Percentiles rank a stretch among this genome's conserved stretches.
Evolutionary conservation across 2,329 filamentous ascomycete genomes (phyloP).

Genomic region (Botrytis aclada): DNA sequence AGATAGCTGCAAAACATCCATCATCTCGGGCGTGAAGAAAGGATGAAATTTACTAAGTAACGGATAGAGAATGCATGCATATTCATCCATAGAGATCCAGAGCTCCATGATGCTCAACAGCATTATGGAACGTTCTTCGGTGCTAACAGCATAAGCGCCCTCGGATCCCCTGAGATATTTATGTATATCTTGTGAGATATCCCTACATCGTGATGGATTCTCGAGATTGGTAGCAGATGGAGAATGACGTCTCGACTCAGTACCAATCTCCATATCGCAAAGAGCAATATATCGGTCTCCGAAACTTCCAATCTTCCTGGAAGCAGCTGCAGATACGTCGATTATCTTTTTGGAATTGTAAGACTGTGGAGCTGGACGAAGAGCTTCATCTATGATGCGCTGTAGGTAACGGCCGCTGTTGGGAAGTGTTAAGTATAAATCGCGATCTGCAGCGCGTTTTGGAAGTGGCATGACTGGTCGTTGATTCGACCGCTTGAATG

Average conservation of each 20-base stretch:
- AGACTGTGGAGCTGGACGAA: not conserved
- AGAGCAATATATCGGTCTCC: conserved; percentile 31
- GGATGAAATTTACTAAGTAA: conserved; percentile 52
- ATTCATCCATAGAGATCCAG: conserved; percentile 56
- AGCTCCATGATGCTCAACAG: conserved; percentile 55
- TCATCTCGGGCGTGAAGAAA: conserved; percentile 45
- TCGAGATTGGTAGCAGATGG: not conserved
- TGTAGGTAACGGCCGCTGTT: conserved; percentile 42
- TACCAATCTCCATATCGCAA: conserved; percentile 26
- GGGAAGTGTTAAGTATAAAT: conserved; percentile 41
- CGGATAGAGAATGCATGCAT: conserved; percentile 42
- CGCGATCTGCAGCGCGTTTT: conserved; percentile 35
- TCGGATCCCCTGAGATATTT: conserved; percentile 39
- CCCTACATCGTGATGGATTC: conserved; percentile 31
- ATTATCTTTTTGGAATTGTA: not conserved
- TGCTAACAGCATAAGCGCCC: conserved; percentile 43
- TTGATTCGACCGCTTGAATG: conserved; percentile 40
- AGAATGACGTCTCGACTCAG: conserved; percentile 17
- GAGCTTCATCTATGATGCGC: conserved; percentile 7
- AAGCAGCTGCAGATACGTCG: conserved; percentile 10
- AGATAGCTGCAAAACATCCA: conserved; percentile 56
- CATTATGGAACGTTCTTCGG: conserved; percentile 50
- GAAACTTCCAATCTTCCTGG: conserved; percentile 21
- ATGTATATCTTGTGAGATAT: conserved; percentile 38
- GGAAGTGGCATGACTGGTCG: conserved; percentile 45